Conservation (phyloP, 495 filamentous ascomycete species). For the Penicillium samsonianum region DNA sequence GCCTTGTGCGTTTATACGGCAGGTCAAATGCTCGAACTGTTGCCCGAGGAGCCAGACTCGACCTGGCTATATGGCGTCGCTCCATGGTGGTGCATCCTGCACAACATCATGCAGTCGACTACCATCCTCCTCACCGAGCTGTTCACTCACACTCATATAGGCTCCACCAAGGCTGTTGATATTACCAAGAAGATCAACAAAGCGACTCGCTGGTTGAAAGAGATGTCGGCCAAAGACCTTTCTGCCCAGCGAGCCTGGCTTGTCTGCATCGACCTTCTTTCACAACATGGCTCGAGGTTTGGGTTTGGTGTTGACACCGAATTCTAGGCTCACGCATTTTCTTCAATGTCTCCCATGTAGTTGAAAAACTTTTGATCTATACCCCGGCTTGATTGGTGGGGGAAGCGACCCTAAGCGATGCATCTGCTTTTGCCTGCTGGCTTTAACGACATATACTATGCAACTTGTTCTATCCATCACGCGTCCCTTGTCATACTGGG, state of each 20-base stretch:
- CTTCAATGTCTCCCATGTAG: background rate
- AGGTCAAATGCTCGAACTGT: constrained; percentile 45
- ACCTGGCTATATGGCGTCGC: constrained; percentile 45
- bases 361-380: background rate
- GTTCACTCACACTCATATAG: constrained; percentile 42
- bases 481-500: too few species aligned
- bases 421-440: background rate
- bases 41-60: constrained; percentile 41
- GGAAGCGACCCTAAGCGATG: background rate
- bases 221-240: constrained; percentile 47
- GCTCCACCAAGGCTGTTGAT: constrained; percentile 33
- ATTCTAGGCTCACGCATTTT: constrained; percentile 2
- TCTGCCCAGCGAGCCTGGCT: constrained; percentile 48
- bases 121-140: constrained; percentile 58
- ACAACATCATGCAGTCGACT: constrained; percentile 60
- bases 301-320: constrained; percentile 8
- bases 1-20: constrained; percentile 53
- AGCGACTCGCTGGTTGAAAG: constrained; percentile 49
- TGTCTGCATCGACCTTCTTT: constrained; percentile 28
- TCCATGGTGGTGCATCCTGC: constrained; percentile 63
- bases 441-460: background rate
- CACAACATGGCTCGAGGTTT: constrained; percentile 17
- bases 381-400: background rate
- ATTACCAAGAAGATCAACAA: constrained; percentile 49
- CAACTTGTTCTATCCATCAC: background rate